phyloP scores from a whole-genome alignment of 2,329 filamentous ascomycete species.

The Trichoderma oligosporum region DNA sequence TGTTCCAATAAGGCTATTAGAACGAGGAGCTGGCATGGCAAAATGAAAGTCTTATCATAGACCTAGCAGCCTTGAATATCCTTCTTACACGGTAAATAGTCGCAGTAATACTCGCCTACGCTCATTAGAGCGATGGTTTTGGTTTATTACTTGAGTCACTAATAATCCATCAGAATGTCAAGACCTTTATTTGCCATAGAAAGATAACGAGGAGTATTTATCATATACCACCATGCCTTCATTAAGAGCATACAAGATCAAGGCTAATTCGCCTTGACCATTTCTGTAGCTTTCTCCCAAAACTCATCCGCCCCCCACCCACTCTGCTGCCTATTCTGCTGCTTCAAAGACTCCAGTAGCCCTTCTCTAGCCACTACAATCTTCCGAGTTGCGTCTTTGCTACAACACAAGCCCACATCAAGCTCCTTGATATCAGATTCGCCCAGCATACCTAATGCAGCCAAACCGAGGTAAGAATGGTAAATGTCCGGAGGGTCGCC shows the following conservation, averaged over 20 bases:
- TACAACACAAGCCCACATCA: conserved; percentile 74
- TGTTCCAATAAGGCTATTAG: no score
- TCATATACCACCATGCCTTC: no score
- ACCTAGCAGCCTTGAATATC: no score
- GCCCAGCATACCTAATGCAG: conserved; percentile 69
- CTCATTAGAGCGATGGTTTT: no score
- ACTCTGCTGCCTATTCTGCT: neutral
- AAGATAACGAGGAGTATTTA: no score
- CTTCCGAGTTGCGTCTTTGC: conserved; percentile 52
- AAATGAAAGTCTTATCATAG: no score
- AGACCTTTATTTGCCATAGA: no score
- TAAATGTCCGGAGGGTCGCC: conserved; percentile 72
- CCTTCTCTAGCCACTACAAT: conserved; percentile 46
- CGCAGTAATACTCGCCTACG: no score
- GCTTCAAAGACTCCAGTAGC: conserved; percentile 28
- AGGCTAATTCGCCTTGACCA: neutral
- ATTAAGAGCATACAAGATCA: neutral
- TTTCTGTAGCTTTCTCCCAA: conserved; percentile 23
- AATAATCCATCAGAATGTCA: no score
- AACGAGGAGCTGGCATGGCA: no score
- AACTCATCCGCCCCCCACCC: conserved; percentile 28
- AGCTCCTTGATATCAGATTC: conserved; percentile 66
- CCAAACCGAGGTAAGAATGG: conserved; percentile 84
- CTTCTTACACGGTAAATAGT: no score
- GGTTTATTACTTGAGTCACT: no score